Evolutionary conservation across 495 filamentous ascomycete species (phyloP).

Genomic region (Baudoinia panamericana): DNA sequence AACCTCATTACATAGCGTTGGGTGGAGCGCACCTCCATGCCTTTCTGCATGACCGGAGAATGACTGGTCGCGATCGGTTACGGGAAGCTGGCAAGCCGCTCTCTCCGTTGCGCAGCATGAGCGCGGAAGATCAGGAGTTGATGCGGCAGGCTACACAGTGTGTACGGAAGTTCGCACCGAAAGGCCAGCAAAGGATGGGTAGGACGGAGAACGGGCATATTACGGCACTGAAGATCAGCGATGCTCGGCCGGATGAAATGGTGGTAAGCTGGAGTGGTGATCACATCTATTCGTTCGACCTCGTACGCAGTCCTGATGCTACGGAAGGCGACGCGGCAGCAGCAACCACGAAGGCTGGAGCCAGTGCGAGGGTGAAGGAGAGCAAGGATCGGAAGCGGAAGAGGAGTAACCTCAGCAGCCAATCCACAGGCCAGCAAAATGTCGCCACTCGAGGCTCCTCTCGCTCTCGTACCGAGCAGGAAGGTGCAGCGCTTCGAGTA

Average conservation of each 20-base stretch:
- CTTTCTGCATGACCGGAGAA: slow-evolving; percentile 63
- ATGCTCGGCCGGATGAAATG: slow-evolving; percentile 61
- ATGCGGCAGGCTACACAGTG: slow-evolving; percentile 54
- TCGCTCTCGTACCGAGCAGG: slow-evolving; percentile 31
- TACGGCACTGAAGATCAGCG: slow-evolving; percentile 67
- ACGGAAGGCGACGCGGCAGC: slow-evolving; percentile 24
- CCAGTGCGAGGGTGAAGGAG: slow-evolving; percentile 28
- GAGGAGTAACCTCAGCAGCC: slow-evolving; percentile 28
- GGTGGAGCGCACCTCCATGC: slow-evolving; percentile 61
- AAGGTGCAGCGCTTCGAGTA: slow-evolving; percentile 38
- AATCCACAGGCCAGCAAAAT: slow-evolving; percentile 20
- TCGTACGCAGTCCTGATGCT: slow-evolving; percentile 49
- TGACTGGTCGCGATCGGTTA: slow-evolving; percentile 50
- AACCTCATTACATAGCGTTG: slow-evolving; percentile 65
- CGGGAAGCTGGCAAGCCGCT: slow-evolving; percentile 40
- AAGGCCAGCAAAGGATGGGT: slow-evolving; percentile 41
- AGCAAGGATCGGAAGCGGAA: slow-evolving; percentile 45
- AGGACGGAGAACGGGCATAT: slow-evolving; percentile 50
- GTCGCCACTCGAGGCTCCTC: slow-evolving; percentile 32
- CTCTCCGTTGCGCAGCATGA: slow-evolving; percentile 27
- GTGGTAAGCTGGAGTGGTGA: slow-evolving; percentile 67
- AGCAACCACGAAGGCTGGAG: slow-evolving; percentile 13
- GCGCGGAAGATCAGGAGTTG: slow-evolving; percentile 39
- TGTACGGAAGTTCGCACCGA: slow-evolving; percentile 56
- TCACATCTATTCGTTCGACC: slow-evolving; percentile 61